Percentiles rank a stretch among this genome's conserved stretches.
These are phyloP conservation scores for Malus hybrid DNA, from an alignment of 331 rosid genomes.

Conservation along the genomic window DNA sequence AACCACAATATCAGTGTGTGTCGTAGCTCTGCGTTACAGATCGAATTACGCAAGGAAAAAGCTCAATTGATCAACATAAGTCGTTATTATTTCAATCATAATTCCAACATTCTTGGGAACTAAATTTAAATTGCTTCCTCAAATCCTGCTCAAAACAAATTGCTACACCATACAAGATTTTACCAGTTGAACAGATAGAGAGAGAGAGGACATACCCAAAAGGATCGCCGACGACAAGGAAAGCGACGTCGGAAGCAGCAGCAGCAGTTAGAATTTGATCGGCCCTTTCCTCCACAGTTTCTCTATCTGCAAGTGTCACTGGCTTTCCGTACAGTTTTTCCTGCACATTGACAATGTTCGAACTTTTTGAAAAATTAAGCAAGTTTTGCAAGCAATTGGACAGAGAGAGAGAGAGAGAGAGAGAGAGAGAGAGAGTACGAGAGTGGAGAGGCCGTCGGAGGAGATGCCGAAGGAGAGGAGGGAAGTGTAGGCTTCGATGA, in stretches of 20 bases:
- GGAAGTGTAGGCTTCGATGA: constrained; percentile 87
- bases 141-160: background rate
- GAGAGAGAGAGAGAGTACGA: constrained; percentile 21
- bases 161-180: no score
- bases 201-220: constrained; percentile 49
- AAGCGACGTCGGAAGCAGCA: constrained; percentile 54
- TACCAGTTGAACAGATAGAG: no score
- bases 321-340: constrained; percentile 66
- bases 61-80: background rate
- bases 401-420: background rate
- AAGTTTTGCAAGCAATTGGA: background rate
- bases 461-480: constrained; percentile 85
- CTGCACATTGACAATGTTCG: constrained; percentile 11
- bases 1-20: constrained; percentile 84
- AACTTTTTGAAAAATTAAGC: background rate
- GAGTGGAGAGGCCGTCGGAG: constrained; percentile 55
- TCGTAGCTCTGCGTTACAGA: constrained; percentile 57
- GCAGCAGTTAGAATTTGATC: constrained; percentile 59
- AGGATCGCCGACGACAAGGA: constrained; percentile 89
- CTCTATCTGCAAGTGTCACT: constrained; percentile 77
- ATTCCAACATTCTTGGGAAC: background rate
- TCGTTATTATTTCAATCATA: background rate
- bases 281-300: constrained; percentile 84
- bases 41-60: background rate
- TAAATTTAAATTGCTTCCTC: background rate